phyloP scores from a whole-genome alignment of 208 protist genomes.

The Wallacemonas sp. region DNA sequence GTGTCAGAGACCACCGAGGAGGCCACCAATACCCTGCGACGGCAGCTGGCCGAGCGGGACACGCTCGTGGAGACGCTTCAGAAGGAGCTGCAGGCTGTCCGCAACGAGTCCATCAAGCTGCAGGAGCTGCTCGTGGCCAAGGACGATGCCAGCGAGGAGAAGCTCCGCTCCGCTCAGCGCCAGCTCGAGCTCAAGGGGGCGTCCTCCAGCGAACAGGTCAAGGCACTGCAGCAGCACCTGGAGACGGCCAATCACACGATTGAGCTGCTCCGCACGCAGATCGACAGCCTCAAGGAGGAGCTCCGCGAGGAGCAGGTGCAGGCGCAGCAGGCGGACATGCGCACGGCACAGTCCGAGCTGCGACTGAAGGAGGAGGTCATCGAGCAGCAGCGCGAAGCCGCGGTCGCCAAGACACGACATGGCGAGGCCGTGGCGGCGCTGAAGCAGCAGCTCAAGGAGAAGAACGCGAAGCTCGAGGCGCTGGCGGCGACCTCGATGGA shows the following conservation, averaged over 20 bases:
- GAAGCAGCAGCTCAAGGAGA: slow-evolving; percentile 82
- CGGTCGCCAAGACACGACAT: slow-evolving; percentile 42
- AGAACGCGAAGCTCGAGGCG: slow-evolving; percentile 71
- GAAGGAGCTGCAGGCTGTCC: slow-evolving; percentile 25
- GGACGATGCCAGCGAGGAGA: slow-evolving; percentile 44
- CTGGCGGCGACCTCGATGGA: slow-evolving; percentile 59
- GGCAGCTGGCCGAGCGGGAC: slow-evolving; percentile 10
- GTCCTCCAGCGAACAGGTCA: slow-evolving; percentile 25
- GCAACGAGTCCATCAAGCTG: slow-evolving; percentile 28
- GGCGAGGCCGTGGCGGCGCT: slow-evolving; percentile 68
- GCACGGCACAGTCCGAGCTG: slow-evolving; percentile 46
- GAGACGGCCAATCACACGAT: slow-evolving; percentile 65
- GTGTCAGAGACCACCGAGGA: slow-evolving; percentile 36
- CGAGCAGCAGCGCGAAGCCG: slow-evolving; percentile 49
- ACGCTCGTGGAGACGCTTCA: slow-evolving; percentile 28
- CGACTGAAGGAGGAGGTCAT: slow-evolving; percentile 42
- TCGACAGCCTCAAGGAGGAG: slow-evolving; percentile 56
- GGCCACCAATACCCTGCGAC: slow-evolving; percentile 1
- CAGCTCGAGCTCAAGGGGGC: slow-evolving; percentile 42
- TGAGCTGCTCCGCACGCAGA: slow-evolving; percentile 48
- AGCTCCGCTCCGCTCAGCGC: slow-evolving; percentile 41
- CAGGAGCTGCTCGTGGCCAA: slow-evolving; percentile 41
- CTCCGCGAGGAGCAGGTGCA: slow-evolving; percentile 50
- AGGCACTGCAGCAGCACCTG: slow-evolving; percentile 39
- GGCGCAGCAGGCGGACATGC: slow-evolving; percentile 49